Evolutionary conservation across 805 yeast genomes (phyloP).

Genomic region (Candida stauntonica): DNA sequence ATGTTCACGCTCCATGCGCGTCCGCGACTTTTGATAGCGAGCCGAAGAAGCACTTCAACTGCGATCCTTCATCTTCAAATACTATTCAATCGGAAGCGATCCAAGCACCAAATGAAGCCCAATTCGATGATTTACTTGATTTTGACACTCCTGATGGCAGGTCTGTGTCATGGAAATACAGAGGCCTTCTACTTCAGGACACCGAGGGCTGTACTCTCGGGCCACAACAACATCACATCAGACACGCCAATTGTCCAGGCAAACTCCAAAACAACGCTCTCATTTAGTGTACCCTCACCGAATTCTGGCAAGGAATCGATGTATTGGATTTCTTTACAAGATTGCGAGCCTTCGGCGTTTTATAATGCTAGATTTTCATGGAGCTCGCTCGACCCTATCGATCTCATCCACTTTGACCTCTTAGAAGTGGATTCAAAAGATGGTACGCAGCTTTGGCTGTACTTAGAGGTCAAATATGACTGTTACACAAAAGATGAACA

Average conservation of each 20-base stretch:
- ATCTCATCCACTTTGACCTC: conserved; percentile 14
- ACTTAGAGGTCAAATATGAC: conserved; percentile 12
- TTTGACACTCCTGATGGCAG: not conserved
- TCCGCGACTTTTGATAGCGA: not conserved
- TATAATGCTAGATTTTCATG: conserved; percentile 22
- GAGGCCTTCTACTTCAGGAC: conserved; percentile 20
- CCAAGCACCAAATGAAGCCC: too few relatives aligned
- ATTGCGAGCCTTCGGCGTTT: not conserved
- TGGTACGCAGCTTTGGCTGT: conserved; percentile 5
- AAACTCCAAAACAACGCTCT: conserved; percentile 1
- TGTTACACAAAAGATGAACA: conserved; percentile 12
- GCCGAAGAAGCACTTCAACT: not conserved
- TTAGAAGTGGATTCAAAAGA: conserved; percentile 4
- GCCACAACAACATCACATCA: conserved; percentile 1
- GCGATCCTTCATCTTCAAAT: too few relatives aligned
- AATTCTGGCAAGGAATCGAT: not conserved
- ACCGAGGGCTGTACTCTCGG: not conserved
- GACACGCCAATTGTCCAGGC: not conserved
- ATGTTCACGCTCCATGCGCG: not conserved
- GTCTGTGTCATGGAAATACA: conserved; percentile 16
- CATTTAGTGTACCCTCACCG: conserved; percentile 11
- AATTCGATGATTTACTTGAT: not conserved
- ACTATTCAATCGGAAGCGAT: too few relatives aligned
- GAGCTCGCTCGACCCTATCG: conserved; percentile 24
- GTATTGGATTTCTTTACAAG: conserved; percentile 7